Percentiles rank a stretch among this genome's conserved stretches.
Conservation (phyloP, 2,329 filamentous ascomycete genomes). For the Amylocarpus encephaloides region DNA sequence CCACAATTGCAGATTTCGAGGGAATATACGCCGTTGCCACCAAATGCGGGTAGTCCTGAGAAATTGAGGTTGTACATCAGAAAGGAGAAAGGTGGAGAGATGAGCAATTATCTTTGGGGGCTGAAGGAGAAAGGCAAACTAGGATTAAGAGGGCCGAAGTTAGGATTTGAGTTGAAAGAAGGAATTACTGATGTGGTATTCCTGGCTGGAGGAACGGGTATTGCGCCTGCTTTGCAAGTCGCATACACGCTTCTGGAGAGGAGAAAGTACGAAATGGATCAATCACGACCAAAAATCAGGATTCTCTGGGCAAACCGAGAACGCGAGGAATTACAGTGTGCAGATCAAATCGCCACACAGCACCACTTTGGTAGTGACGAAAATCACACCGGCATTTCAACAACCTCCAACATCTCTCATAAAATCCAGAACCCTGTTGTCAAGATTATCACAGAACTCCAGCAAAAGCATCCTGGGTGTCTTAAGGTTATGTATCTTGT, state of each 20-base stretch:
- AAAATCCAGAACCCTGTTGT: slow-evolving; percentile 45
- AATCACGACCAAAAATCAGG: slow-evolving; percentile 44
- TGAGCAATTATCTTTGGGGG: slow-evolving; percentile 72
- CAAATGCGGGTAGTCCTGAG: slow-evolving; percentile 32
- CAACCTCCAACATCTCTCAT: background rate
- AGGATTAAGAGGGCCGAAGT: slow-evolving; percentile 71
- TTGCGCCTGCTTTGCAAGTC: slow-evolving; percentile 82
- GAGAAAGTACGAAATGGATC: slow-evolving; percentile 26
- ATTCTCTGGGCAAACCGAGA: slow-evolving; percentile 78
- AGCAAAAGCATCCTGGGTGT: slow-evolving; percentile 46
- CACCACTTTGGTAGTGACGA: background rate
- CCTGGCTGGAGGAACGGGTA: slow-evolving; percentile 85
- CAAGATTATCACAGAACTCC: slow-evolving; percentile 56
- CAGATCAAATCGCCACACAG: slow-evolving; percentile 40
- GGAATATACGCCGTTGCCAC: slow-evolving; percentile 83
- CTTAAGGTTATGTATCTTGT: slow-evolving; percentile 70
- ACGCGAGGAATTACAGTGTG: slow-evolving; percentile 58
- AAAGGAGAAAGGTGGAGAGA: slow-evolving; percentile 72
- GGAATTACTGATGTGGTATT: slow-evolving; percentile 61
- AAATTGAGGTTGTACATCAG: slow-evolving; percentile 69
- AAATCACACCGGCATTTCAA: slow-evolving; percentile 14
- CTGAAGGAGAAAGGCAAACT: slow-evolving; percentile 57
- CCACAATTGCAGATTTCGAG: slow-evolving; percentile 87
- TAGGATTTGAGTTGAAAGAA: slow-evolving; percentile 57
- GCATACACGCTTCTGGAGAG: slow-evolving; percentile 54